Conservation (phyloP, 805 yeast species). For the Teunomyces kruisii region DNA sequence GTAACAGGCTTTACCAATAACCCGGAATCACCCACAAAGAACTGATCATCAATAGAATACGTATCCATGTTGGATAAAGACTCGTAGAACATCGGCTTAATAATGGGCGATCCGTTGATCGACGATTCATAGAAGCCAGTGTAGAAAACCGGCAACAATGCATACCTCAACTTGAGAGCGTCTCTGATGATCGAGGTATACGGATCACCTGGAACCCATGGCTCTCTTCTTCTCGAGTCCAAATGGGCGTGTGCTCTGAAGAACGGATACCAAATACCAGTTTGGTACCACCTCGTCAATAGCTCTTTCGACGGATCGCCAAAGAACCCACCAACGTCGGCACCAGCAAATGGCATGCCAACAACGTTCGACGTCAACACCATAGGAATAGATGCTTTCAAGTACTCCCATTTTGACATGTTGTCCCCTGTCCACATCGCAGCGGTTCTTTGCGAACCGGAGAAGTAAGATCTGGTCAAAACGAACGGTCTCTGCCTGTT, state of each 20-base stretch:
- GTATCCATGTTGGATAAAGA: conserved; percentile 45
- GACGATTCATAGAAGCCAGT: conserved; percentile 72
- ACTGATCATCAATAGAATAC: conserved; percentile 75
- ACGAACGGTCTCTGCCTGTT: conserved; percentile 75
- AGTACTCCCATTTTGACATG: conserved; percentile 87
- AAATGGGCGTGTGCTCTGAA: conserved; percentile 97
- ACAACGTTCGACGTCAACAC: conserved; percentile 73
- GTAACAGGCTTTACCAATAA: conserved; percentile 80
- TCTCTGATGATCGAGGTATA: conserved; percentile 64
- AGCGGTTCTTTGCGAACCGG: conserved; percentile 89
- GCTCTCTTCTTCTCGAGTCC: conserved; percentile 90
- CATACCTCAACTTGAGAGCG: conserved; percentile 72
- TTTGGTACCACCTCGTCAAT: conserved; percentile 90
- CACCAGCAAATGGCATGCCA: conserved; percentile 91
- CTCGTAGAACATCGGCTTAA: conserved; percentile 66
- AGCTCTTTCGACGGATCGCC: conserved; percentile 84
- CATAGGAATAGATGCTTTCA: conserved; percentile 83
- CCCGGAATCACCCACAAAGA: conserved; percentile 71
- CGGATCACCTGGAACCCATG: conserved; percentile 82
- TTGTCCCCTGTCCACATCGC: conserved; percentile 99
- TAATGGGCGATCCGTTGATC: conserved; percentile 62
- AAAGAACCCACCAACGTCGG: conserved; percentile 96
- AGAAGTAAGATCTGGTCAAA: conserved; percentile 79
- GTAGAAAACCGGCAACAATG: conserved; percentile 74
- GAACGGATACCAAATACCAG: conserved; percentile 95